Conservation (phyloP, 2,329 filamentous ascomycete genomes). For the Knufia fluminis region DNA sequence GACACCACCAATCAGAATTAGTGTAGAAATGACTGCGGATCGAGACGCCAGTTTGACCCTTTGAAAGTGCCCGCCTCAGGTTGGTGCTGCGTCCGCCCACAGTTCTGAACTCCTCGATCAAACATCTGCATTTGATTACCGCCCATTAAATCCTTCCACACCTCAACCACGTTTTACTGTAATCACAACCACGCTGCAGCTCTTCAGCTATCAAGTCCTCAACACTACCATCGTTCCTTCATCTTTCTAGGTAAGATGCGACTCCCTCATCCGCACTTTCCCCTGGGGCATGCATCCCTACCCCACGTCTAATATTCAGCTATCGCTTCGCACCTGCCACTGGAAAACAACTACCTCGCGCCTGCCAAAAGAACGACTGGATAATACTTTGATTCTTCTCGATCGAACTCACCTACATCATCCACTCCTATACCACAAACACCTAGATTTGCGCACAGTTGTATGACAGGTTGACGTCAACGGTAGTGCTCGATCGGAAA, state of each 20-base stretch:
- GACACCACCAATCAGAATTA: background rate
- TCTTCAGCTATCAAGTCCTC: slow-evolving; percentile 4
- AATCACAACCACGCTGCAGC: background rate
- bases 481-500: background rate
- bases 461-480: background rate
- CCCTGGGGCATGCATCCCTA: slow-evolving; percentile 3
- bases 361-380: background rate
- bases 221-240: slow-evolving; percentile 6
- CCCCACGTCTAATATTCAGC: slow-evolving; percentile 9
- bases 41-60: slow-evolving; percentile 5
- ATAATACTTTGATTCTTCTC: background rate
- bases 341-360: background rate
- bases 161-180: background rate
- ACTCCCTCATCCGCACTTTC: slow-evolving; percentile 1
- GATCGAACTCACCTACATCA: background rate
- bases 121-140: slow-evolving; percentile 6
- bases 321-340: slow-evolving; percentile 4
- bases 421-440: background rate
- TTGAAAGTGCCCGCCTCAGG: slow-evolving; percentile 3
- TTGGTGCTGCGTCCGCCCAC: slow-evolving; percentile 6
- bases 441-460: background rate
- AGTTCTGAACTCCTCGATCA: slow-evolving; percentile 10
- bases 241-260: slow-evolving; percentile 9
- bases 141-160: background rate
- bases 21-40: background rate